A percentile compares a stretch with the other conserved stretches of the same genome.
These are phyloP conservation scores for Crithidia acanthocephali DNA, from an alignment of 208 protist species.

Conservation along the genomic window DNA sequence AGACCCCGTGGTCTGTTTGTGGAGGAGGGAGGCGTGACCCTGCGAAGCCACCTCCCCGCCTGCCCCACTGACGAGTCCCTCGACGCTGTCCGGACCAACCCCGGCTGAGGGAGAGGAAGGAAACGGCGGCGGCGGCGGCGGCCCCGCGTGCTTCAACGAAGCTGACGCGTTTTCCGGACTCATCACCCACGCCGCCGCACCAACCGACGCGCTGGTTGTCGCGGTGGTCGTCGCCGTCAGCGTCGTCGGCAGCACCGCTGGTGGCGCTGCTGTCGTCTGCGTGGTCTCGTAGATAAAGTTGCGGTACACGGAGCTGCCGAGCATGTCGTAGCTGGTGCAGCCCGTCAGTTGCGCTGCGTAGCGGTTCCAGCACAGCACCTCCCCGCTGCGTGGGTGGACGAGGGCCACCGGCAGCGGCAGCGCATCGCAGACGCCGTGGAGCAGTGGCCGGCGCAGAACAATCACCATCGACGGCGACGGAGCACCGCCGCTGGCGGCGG, in stretches of 20 bases:
- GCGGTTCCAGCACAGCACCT: slow-evolving; percentile 65
- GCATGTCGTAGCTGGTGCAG: slow-evolving; percentile 44
- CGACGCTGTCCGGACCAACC: no score
- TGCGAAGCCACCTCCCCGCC: slow-evolving; percentile 29
- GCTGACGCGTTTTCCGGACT: slow-evolving; percentile 8
- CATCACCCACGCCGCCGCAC: slow-evolving; percentile 10
- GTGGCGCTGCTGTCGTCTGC: not conserved
- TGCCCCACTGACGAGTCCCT: no score
- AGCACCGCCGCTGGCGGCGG: not conserved
- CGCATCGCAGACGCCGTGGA: slow-evolving; percentile 66
- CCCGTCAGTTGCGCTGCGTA: slow-evolving; percentile 50
- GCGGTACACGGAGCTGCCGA: slow-evolving; percentile 44
- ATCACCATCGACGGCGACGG: not conserved
- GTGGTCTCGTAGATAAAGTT: slow-evolving; percentile 29
- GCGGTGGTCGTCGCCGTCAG: slow-evolving; percentile 2
- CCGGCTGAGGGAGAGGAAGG: not conserved
- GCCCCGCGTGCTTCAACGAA: not conserved
- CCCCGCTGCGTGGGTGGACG: slow-evolving; percentile 59
- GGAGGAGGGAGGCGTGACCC: not conserved
- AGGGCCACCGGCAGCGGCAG: slow-evolving; percentile 64
- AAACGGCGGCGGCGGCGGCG: not conserved
- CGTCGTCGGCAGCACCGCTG: not conserved
- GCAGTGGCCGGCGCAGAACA: slow-evolving; percentile 59
- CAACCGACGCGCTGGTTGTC: slow-evolving; percentile 11
- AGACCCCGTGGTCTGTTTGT: not conserved